Evolutionary conservation across 1,284 basidiomycete genomes (phyloP), one percentile per base, ranked within the genome.

Genomic region (Cutaneotrichosporon cyanovorans): DNA sequence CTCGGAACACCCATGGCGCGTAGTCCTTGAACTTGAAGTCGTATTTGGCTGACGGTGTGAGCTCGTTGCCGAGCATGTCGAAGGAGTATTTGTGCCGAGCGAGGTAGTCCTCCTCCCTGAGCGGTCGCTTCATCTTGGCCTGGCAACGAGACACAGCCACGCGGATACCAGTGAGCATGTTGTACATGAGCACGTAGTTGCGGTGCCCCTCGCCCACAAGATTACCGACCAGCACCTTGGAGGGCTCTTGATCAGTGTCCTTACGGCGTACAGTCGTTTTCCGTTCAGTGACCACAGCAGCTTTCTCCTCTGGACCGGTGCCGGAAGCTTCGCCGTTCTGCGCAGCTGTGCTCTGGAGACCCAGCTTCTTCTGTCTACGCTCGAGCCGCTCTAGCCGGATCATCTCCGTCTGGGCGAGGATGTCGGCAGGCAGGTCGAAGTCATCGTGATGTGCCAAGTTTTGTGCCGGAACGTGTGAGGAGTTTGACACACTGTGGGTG

Each of bases 181-280:
- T 97, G 76, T 97, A 98, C 93, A 97, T 97, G 63, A 98, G 76
- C 51, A 97, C 88, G 62, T 97, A 98, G 75, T 98, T 98, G 70
- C 85, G 91, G 72, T 98, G 93, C 59, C 84, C 93, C 68, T 97
- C 92, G 32, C 88, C 88, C 55, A 98, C 96, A 58, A 97, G 72
- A 68, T 97, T 97, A 9, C 93, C 93, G 0, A 97, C 87, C 11
- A 95, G 73, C 11, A 85, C 85, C 45, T 75, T 74, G 39, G 79
- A 75, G 14, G 9, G 14, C 23, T 62, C 63, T 18, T n/a, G n/a
- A n/a, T 57, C 51, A 6, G 59, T 48, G 39, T 58, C 52, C 40
- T 55, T 45, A 31, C 43, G 39, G 22, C 50, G 40, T 8, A 40
- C 32, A 7, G 32, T 34, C 15, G 32, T n/a, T 8, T 15, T 15